Evolutionary conservation across 352 stramenopile genomes (phyloP).

Genomic region (Hyaloperonospora brassicae): DNA sequence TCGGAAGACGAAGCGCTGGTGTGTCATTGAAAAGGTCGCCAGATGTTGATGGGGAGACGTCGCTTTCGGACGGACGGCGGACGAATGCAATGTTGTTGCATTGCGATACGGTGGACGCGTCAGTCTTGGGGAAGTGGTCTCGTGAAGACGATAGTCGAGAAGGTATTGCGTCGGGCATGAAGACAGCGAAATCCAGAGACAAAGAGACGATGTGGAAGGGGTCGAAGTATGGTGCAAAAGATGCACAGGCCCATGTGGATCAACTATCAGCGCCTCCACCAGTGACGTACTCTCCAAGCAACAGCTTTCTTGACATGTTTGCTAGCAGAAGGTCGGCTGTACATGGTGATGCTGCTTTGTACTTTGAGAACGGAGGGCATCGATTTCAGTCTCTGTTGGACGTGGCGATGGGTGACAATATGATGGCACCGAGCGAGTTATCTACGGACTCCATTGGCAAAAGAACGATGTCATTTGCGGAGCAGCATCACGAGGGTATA

Average conservation of each 20-base stretch:
- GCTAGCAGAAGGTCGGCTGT: not conserved
- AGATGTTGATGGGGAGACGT: constrained; percentile 30
- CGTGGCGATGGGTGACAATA: not conserved
- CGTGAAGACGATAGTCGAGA: constrained; percentile 19
- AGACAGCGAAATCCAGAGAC: constrained; percentile 19
- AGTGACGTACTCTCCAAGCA: constrained; percentile 13
- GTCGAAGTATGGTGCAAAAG: constrained; percentile 30
- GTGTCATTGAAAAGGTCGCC: constrained; percentile 1
- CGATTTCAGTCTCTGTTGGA: not conserved
- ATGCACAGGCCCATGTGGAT: constrained; percentile 12
- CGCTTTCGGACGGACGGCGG: constrained; percentile 27
- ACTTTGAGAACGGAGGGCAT: not conserved
- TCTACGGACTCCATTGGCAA: constrained; percentile 7
- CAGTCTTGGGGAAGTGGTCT: constrained; percentile 15
- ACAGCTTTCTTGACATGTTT: not conserved
- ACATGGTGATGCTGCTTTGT: not conserved
- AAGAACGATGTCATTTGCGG: constrained; percentile 1
- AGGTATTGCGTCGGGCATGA: constrained; percentile 22
- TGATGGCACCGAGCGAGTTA: constrained; percentile 11
- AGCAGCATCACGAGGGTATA: constrained; percentile 8
- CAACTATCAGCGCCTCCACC: constrained; percentile 10
- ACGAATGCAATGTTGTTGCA: constrained; percentile 23
- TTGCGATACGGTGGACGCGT: constrained; percentile 17
- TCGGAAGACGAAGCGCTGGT: constrained; percentile 3
- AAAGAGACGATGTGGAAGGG: constrained; percentile 33